These are phyloP conservation scores for Boeremia exigua DNA, from an alignment of 2,329 filamentous ascomycete genomes.

Conservation along the genomic window DNA sequence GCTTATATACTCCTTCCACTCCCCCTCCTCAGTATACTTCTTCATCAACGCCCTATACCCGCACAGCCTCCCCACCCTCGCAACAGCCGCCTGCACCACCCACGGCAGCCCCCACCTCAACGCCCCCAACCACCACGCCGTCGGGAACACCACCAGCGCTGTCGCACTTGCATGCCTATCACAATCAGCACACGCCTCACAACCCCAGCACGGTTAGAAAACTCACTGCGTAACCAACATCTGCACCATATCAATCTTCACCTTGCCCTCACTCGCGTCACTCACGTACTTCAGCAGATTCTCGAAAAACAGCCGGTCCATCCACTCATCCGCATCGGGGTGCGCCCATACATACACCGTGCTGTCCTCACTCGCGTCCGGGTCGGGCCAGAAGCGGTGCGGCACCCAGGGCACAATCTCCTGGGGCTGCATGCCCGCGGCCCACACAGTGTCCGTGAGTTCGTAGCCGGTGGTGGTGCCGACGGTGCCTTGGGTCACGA, in stretches of 20 bases:
- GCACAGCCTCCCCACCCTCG: slow-evolving; percentile 12
- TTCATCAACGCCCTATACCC: slow-evolving; percentile 23
- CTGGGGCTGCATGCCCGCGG: not conserved
- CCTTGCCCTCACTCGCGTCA: slow-evolving; percentile 23
- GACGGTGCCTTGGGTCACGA: slow-evolving; percentile 17
- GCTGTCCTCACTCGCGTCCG: slow-evolving; percentile 14
- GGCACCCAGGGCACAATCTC: slow-evolving; percentile 21
- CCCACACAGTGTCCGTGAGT: not conserved
- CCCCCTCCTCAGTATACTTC: slow-evolving; percentile 39
- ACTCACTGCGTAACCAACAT: slow-evolving; percentile 26
- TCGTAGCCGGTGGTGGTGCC: slow-evolving; percentile 7
- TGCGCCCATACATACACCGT: slow-evolving; percentile 24
- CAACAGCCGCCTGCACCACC: slow-evolving; percentile 17
- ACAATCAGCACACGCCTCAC: not conserved
- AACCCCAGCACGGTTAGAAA: not conserved
- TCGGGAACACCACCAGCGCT: slow-evolving; percentile 23
- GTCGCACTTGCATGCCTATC: slow-evolving; percentile 23
- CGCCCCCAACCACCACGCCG: slow-evolving; percentile 23
- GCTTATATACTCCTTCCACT: slow-evolving; percentile 21
- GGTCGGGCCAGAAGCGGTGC: slow-evolving; percentile 20
- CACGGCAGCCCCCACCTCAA: slow-evolving; percentile 28
- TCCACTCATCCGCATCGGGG: slow-evolving; percentile 16
- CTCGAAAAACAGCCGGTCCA: slow-evolving; percentile 27
- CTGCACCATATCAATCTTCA: slow-evolving; percentile 18
- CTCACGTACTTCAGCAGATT: slow-evolving; percentile 20